Base-by-base conservation (phyloP, 2,329 filamentous ascomycete species). In the Colletotrichum cereale region DNA sequence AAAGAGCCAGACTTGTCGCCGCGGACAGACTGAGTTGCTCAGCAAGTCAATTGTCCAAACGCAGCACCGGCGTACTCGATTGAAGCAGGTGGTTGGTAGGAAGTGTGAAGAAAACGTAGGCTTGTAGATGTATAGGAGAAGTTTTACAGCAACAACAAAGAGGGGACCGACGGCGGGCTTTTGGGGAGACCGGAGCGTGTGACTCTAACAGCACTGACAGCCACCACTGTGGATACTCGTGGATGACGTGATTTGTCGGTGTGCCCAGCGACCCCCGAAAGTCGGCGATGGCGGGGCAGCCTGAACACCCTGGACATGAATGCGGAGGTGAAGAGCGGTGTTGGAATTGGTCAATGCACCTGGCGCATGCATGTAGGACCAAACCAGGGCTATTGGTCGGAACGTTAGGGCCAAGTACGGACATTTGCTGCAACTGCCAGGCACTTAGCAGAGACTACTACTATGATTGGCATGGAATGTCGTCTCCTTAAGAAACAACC, bases 21-120 rank as follows among this genome's bases (percentile, higher is more conserved):
- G 67, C 73, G 61, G 67, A 72, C 67, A 71, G 66, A 71, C 53
- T 72, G 72, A 73, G 61, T 66, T 74, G 72, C 72, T 66, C 60
- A 71, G 72, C 72, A 74, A 72, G 18, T 73, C 72, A 66, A 71
- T 65, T 60, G 62, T 70, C 63, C 62, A 53, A 62, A 64, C 56
- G 72, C 72, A 74, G 72, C 72, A 74, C 72, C 72, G 72, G 72
- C 70, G 72, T 74, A 74, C 72, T 74, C 72, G 72, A 69, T 64
- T 62, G 26, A 66, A 69, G 40, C 56, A 69, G 65, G 65, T 64
- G 60, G 38, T 69, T 69, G 65, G 21, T 38, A 53, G 24, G 36
- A 24, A 42, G 29, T 38, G 16, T n/a, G 18, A 42, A 53, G 24
- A 38, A 44, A 26, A 21, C 34, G n/a, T 34, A n/a, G 11, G 14